A percentile compares a stretch with the other conserved stretches of the same genome.
These are phyloP conservation scores for Cordyceps javanica DNA, from an alignment of 2,329 filamentous ascomycete species.

Conservation along the genomic window DNA sequence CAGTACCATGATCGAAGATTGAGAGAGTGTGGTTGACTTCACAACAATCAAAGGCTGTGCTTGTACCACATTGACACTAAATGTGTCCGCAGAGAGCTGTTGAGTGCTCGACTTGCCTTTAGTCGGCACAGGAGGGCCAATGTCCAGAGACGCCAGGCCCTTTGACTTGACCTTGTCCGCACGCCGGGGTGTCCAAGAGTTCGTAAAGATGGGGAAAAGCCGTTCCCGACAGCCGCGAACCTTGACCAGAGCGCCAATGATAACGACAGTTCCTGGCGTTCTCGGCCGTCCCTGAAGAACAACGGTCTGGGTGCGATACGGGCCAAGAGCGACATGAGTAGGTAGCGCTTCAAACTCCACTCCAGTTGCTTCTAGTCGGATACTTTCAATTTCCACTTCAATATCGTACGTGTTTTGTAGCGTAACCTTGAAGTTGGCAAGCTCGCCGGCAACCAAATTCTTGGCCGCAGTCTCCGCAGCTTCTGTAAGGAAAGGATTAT, in stretches of 20 bases:
- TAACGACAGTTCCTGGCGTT: conserved; percentile 59
- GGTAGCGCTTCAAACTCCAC: conserved; percentile 61
- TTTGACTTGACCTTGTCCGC: conserved; percentile 71
- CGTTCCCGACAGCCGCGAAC: conserved; percentile 77
- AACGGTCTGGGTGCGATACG: conserved; percentile 76
- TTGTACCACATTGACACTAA: conserved; percentile 69
- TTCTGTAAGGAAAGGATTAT: conserved; percentile 82
- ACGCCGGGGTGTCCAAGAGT: conserved; percentile 65
- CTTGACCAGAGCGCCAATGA: conserved; percentile 74
- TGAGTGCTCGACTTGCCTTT: conserved; percentile 32
- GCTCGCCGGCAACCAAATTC: conserved; percentile 72
- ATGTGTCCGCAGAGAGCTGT: conserved; percentile 40
- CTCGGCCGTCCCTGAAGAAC: conserved; percentile 63
- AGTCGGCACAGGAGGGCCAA: conserved; percentile 26
- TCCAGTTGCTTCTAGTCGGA: conserved; percentile 69
- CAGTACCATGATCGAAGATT: conserved; percentile 84
- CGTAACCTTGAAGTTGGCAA: conserved; percentile 70
- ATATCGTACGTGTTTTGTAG: conserved; percentile 94
- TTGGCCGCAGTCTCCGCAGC: conserved; percentile 54
- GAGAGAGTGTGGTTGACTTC: conserved; percentile 69
- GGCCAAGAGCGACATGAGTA: conserved; percentile 64
- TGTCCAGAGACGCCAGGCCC: conserved; percentile 55
- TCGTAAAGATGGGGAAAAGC: conserved; percentile 75
- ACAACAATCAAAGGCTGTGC: conserved; percentile 72
- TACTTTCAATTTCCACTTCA: conserved; percentile 79